These are phyloP conservation scores for Colletotrichum falcatum DNA, from an alignment of 2,329 filamentous ascomycete species.

Conservation along the genomic window DNA sequence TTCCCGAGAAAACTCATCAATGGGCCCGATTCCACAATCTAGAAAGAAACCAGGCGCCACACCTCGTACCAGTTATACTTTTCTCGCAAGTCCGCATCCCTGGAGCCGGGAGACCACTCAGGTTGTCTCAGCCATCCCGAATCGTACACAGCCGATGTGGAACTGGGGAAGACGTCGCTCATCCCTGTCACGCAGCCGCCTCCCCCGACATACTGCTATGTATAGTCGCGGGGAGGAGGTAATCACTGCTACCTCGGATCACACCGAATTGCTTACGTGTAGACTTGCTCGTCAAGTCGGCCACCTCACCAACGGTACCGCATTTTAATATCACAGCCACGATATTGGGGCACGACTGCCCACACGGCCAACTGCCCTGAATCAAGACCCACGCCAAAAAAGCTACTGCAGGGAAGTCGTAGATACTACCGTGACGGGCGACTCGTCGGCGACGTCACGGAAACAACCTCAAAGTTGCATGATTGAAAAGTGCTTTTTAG, in stretches of 20 bases:
- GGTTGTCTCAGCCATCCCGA: slow-evolving; percentile 51
- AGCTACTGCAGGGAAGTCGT: slow-evolving; percentile 45
- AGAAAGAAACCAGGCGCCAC: slow-evolving; percentile 57
- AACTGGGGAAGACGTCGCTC: slow-evolving; percentile 60
- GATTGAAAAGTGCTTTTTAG: slow-evolving; percentile 67
- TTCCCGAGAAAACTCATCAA: slow-evolving; percentile 51
- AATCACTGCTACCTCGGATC: slow-evolving; percentile 58
- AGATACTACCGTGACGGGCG: slow-evolving; percentile 47
- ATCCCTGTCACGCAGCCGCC: slow-evolving; percentile 59
- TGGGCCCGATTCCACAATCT: slow-evolving; percentile 53
- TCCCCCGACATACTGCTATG: slow-evolving; percentile 53
- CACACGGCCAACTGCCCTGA: slow-evolving; percentile 48
- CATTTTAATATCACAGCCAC: slow-evolving; percentile 64
- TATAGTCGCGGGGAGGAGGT: slow-evolving; percentile 56
- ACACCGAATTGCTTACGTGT: slow-evolving; percentile 55
- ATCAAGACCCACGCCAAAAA: slow-evolving; percentile 43
- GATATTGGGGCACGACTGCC: slow-evolving; percentile 71
- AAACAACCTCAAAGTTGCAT: slow-evolving; percentile 72
- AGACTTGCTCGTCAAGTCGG: slow-evolving; percentile 55
- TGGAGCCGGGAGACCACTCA: slow-evolving; percentile 56
- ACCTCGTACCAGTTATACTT: slow-evolving; percentile 60
- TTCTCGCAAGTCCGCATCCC: slow-evolving; percentile 62
- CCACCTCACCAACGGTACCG: slow-evolving; percentile 71
- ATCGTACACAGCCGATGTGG: slow-evolving; percentile 55
- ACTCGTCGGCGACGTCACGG: slow-evolving; percentile 67